Evolutionary conservation across 1,284 basidiomycete species (phyloP).

Genomic region (Leccinum ponderosum): DNA sequence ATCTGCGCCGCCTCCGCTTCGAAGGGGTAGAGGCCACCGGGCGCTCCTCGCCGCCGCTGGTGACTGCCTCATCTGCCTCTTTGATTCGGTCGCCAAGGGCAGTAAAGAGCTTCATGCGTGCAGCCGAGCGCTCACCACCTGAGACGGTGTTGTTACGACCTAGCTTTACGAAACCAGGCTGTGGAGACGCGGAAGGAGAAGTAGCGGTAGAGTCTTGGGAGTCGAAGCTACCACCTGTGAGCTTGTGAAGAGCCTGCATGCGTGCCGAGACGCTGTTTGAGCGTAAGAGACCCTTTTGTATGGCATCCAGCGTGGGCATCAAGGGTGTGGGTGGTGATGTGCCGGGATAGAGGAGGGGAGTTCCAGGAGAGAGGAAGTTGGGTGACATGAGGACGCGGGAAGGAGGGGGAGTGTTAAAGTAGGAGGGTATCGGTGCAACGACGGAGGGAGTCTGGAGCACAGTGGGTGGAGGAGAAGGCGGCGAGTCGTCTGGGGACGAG

Average conservation of each 20-base stretch:
- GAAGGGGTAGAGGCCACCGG: constrained; percentile 43
- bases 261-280: constrained; percentile 75
- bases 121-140: constrained; percentile 72
- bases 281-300: constrained; percentile 69
- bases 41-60: constrained; percentile 63
- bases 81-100: constrained; percentile 63
- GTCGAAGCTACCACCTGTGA: constrained; percentile 64
- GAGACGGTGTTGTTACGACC: constrained; percentile 76
- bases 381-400: constrained; percentile 59
- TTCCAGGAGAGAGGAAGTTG: constrained; percentile 48
- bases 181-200: constrained; percentile 49
- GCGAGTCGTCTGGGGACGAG: constrained; percentile 69
- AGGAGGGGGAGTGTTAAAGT: constrained; percentile 48
- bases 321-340: constrained; percentile 64
- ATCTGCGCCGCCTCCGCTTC: constrained; percentile 58
- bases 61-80: constrained; percentile 61
- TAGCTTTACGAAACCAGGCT: constrained; percentile 49
- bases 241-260: constrained; percentile 72
- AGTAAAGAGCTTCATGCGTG: constrained; percentile 62
- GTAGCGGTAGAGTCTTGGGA: constrained; percentile 37
- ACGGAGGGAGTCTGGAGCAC: constrained; percentile 50
- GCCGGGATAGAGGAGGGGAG: constrained; percentile 56
- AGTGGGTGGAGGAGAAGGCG: constrained; percentile 36
- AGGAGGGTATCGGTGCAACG: constrained; percentile 64
- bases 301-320: constrained; percentile 69